A percentile compares a stretch with the other conserved stretches of the same genome.
phyloP scores from a whole-genome alignment of 2,329 filamentous ascomycete species.

The Verticillium nubilum region DNA sequence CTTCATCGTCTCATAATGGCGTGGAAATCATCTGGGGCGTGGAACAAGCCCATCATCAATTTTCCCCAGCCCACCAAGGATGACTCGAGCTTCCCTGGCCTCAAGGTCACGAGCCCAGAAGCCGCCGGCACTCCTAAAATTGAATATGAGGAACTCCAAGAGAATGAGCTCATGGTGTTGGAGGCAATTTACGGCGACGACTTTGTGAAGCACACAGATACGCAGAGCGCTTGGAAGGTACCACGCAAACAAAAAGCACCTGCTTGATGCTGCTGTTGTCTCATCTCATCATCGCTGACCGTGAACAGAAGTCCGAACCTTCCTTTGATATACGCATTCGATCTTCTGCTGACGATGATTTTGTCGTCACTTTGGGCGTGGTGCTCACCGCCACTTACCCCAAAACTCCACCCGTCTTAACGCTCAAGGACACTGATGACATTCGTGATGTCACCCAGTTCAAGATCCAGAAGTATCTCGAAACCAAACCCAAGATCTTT shows the following conservation, averaged over 20 bases:
- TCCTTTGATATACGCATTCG: conserved; percentile 77
- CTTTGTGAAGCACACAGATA: conserved; percentile 67
- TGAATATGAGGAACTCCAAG: conserved; percentile 78
- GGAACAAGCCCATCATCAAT: conserved; percentile 40
- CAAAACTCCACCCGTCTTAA: conserved; percentile 70
- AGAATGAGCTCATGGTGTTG: conserved; percentile 81
- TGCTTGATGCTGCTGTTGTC: not conserved
- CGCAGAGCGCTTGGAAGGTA: conserved; percentile 81
- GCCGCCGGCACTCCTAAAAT: conserved; percentile 33
- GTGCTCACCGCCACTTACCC: conserved; percentile 88
- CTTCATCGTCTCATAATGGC: conserved; percentile 36
- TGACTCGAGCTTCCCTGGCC: conserved; percentile 47
- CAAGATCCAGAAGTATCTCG: conserved; percentile 61
- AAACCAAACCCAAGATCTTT: conserved; percentile 51
- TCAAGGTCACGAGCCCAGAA: conserved; percentile 37
- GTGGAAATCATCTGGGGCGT: conserved; percentile 40
- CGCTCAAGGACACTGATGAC: conserved; percentile 56
- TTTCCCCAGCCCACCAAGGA: conserved; percentile 30
- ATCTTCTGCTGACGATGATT: conserved; percentile 66
- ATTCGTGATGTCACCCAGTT: conserved; percentile 67
- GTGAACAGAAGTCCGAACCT: conserved; percentile 68
- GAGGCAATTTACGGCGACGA: conserved; percentile 88
- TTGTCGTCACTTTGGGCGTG: conserved; percentile 67
- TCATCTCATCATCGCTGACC: not conserved
- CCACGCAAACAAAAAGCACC: conserved; percentile 1